These are phyloP conservation scores for Chloranthus sessilifolius DNA, from an alignment of 164 flowering plant genomes.

Conservation along the genomic window DNA sequence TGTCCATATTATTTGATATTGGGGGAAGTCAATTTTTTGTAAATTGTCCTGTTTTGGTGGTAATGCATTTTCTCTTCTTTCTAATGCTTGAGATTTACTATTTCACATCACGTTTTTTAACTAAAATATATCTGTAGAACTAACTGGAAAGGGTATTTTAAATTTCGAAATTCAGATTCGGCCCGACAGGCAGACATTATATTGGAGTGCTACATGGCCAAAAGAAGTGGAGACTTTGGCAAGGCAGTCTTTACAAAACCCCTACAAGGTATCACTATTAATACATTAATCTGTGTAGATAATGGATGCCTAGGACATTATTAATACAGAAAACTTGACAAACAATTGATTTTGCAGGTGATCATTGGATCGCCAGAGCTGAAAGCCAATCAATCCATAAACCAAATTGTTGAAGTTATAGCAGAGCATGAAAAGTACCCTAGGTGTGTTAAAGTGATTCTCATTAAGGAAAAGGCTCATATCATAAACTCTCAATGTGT, in stretches of 20 bases:
- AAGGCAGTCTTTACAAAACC: constrained; percentile 73
- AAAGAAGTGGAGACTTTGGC: constrained; percentile 89
- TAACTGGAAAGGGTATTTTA: not conserved
- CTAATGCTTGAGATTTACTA: not conserved
- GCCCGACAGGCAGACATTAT: constrained; percentile 95
- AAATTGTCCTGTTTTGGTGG: not conserved
- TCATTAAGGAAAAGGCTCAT: constrained; percentile 6
- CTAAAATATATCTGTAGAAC: not conserved
- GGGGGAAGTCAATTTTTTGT: too few species aligned
- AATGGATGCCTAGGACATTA: too few species aligned
- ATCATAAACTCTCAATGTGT: not conserved
- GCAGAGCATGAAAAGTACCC: constrained; percentile 75
- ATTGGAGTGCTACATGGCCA: constrained; percentile 99
- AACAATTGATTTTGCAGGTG: constrained; percentile 44
- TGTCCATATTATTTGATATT: too few species aligned
- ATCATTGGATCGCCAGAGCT: constrained; percentile 80
- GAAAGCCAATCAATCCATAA: constrained; percentile 92
- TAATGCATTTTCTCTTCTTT: not conserved
- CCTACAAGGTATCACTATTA: constrained; percentile 64
- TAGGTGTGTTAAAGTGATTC: constrained; percentile 57
- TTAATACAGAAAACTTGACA: too few species aligned
- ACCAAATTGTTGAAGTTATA: constrained; percentile 86
- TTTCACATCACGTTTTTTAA: not conserved
- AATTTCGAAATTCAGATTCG: constrained; percentile 51
- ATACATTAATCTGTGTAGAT: not conserved